Percentiles rank a stretch among this genome's conserved stretches.
Conservation (phyloP, 2,329 filamentous ascomycete species). For the Penicillium thymicola region DNA sequence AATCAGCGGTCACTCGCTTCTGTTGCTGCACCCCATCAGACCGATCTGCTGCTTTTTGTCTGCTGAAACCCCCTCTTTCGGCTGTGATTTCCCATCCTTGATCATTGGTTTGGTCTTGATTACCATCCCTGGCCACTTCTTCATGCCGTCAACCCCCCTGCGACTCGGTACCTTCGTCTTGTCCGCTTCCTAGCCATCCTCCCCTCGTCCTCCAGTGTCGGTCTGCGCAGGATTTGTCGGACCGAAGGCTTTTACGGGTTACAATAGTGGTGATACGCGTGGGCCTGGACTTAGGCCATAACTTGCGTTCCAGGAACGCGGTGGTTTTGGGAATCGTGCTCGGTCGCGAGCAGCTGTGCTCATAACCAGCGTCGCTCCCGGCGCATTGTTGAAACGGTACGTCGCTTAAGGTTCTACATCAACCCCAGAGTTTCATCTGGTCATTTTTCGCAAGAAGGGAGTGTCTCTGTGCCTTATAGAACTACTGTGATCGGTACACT, state of each 20-base stretch:
- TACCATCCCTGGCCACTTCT: slow-evolving; percentile 15
- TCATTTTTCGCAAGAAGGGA: background rate
- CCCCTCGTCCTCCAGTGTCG: slow-evolving; percentile 23
- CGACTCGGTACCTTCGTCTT: slow-evolving; percentile 32
- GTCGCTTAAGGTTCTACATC: slow-evolving; percentile 24
- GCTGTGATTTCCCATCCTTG: slow-evolving; percentile 13
- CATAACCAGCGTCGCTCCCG: slow-evolving; percentile 29
- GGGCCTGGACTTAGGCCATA: slow-evolving; percentile 2
- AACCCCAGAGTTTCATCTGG: slow-evolving; percentile 4
- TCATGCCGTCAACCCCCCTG: slow-evolving; percentile 34
- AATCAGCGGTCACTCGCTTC: slow-evolving; percentile 26
- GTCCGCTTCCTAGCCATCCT: slow-evolving; percentile 35
- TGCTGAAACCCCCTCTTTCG: slow-evolving; percentile 10
- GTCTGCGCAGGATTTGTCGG: slow-evolving; percentile 19
- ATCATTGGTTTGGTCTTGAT: slow-evolving; percentile 13
- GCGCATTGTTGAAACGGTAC: slow-evolving; percentile 41
- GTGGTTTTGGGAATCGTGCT: slow-evolving; percentile 28
- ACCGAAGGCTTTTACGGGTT: slow-evolving; percentile 10
- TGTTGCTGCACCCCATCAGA: slow-evolving; percentile 27
- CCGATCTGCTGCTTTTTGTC: slow-evolving; percentile 19
- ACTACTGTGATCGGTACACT: slow-evolving; percentile 7
- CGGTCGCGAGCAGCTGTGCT: slow-evolving; percentile 36
- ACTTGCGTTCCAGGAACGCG: slow-evolving; percentile 19
- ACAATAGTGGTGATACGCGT: slow-evolving; percentile 15
- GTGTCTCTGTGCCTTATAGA: background rate